Evolutionary conservation across 176 grass and related monocot genomes (phyloP).

Genomic region (Ensete glaucum): DNA sequence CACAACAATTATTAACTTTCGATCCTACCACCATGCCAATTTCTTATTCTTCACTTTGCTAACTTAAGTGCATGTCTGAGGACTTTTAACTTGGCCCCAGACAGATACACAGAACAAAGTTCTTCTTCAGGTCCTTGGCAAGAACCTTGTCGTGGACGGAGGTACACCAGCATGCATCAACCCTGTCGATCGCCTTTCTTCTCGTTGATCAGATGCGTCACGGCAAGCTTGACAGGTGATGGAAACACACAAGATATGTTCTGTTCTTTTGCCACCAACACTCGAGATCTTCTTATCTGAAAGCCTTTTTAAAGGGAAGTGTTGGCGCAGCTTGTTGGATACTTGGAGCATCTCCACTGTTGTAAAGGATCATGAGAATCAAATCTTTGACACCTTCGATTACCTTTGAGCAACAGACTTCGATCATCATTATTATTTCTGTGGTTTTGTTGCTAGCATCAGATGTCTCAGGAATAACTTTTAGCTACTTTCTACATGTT

Average conservation of each 20-base stretch:
- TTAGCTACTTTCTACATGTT: neutral
- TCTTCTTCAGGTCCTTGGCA: too few relatives aligned
- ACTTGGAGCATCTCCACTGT: neutral
- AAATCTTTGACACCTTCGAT: neutral
- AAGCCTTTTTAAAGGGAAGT: neutral
- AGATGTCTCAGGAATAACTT: too few relatives aligned
- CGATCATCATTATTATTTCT: neutral
- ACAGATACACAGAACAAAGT: too few relatives aligned
- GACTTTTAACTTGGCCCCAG: too few relatives aligned
- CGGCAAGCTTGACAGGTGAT: neutral
- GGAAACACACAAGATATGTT: conserved; percentile 1
- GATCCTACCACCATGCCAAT: too few relatives aligned
- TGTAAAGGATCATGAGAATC: neutral
- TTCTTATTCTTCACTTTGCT: too few relatives aligned
- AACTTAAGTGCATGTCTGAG: too few relatives aligned
- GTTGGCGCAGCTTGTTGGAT: conserved; percentile 1
- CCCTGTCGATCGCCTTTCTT: neutral
- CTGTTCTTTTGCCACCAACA: neutral
- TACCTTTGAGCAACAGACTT: neutral
- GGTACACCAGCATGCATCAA: too few relatives aligned
- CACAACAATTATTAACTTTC: too few relatives aligned
- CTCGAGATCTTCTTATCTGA: neutral
- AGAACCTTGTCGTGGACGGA: too few relatives aligned
- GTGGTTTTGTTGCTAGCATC: too few relatives aligned
- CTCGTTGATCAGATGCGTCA: neutral